phyloP scores from a whole-genome alignment of 2,329 filamentous ascomycete genomes.

The Podosphaera aphanis region DNA sequence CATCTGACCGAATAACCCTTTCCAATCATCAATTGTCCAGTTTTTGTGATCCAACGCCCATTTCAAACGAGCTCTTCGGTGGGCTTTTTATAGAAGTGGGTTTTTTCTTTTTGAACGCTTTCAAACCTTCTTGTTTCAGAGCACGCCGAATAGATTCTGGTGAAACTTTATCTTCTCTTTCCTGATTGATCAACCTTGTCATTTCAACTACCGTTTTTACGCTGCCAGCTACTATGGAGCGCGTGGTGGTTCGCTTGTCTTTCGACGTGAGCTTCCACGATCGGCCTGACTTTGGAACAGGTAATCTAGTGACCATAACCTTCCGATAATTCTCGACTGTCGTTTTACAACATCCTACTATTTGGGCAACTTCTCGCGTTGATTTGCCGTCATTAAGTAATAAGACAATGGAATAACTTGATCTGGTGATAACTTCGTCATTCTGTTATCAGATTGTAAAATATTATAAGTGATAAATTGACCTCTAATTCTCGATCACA shows the following conservation, averaged over 20 bases:
- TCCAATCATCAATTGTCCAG: too few species aligned
- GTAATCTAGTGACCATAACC: background rate
- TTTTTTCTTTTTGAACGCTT: too few species aligned
- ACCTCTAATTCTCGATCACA: background rate
- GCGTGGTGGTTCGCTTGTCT: background rate
- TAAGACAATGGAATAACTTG: background rate
- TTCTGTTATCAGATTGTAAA: background rate
- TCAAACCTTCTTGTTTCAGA: too few species aligned
- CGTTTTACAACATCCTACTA: background rate
- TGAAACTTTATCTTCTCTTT: too few species aligned
- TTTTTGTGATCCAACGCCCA: too few species aligned
- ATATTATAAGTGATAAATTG: background rate
- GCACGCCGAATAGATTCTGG: too few species aligned
- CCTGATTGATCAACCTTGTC: background rate
- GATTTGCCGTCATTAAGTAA: background rate
- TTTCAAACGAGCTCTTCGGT: too few species aligned
- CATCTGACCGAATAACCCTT: too few species aligned
- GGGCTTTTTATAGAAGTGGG: too few species aligned
- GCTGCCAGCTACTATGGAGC: background rate
- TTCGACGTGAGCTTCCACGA: background rate
- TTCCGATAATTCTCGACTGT: background rate
- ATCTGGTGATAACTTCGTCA: background rate
- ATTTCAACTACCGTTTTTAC: background rate
- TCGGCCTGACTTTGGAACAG: background rate
- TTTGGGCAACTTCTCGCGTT: background rate